Conservation (phyloP, 495 filamentous ascomycete species). For the Aspergillus sclerotiicarbonarius region DNA sequence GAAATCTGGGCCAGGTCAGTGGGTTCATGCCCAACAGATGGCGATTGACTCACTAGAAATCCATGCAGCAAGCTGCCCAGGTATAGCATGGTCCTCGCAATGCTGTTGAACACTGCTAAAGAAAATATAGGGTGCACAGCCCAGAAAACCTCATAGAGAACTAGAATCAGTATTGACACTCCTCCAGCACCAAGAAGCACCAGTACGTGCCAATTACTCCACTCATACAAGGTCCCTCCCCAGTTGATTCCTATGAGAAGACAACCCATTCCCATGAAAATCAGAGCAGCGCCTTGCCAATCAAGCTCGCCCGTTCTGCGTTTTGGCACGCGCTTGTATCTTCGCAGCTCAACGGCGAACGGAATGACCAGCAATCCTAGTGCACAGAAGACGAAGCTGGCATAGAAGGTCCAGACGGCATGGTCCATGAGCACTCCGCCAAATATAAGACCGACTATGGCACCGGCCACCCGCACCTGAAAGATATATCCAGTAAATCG, state of each 20-base stretch:
- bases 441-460: conserved; percentile 34
- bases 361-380: conserved; percentile 36
- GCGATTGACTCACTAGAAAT: conserved; percentile 41
- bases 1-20: conserved; percentile 33
- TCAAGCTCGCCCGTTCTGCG: conserved; percentile 33
- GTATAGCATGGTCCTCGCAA: conserved; percentile 37
- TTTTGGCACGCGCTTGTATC: conserved; percentile 24
- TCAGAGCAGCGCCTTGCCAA: conserved; percentile 36
- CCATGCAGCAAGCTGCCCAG: conserved; percentile 52
- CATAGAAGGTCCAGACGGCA: conserved; percentile 44
- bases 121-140: conserved; percentile 54
- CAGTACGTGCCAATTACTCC: conserved; percentile 44
- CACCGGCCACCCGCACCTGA: conserved; percentile 34
- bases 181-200: conserved; percentile 54
- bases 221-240: conserved; percentile 32
- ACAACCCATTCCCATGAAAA: conserved; percentile 24
- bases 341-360: conserved; percentile 33
- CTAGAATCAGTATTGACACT: conserved; percentile 38
- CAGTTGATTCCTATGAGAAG: conserved; percentile 39
- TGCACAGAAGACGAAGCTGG: conserved; percentile 41
- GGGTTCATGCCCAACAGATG: background rate
- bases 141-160: conserved; percentile 48
- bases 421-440: conserved; percentile 41
- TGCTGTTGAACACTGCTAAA: conserved; percentile 46
- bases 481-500: conserved; percentile 40